phyloP scores from a whole-genome alignment of 805 yeast genomes.

The Candida loeiensis region DNA sequence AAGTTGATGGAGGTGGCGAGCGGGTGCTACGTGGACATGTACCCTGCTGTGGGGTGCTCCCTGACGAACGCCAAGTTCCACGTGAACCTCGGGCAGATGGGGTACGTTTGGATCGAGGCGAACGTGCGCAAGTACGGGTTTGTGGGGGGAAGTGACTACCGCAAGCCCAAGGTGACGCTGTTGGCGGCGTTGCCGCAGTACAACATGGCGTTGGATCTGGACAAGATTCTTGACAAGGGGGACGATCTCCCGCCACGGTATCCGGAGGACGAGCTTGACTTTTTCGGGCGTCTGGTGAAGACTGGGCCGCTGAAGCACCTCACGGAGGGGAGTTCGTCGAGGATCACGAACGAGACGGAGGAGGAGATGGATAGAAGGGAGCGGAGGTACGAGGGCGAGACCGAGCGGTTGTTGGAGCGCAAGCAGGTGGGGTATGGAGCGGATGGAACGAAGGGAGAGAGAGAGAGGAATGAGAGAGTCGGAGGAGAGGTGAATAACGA shows the following conservation, averaged over 20 bases:
- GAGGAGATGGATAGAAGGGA: slow-evolving; percentile 34
- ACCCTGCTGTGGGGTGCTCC: slow-evolving; percentile 53
- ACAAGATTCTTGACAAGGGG: slow-evolving; percentile 63
- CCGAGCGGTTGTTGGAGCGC: slow-evolving; percentile 9
- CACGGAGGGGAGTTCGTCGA: slow-evolving; percentile 9
- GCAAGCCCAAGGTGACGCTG: slow-evolving; percentile 34
- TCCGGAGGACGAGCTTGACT: slow-evolving; percentile 59
- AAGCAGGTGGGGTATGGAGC: slow-evolving; percentile 6
- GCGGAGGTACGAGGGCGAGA: slow-evolving; percentile 26
- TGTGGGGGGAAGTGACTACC: slow-evolving; percentile 44
- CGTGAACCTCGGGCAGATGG: slow-evolving; percentile 43
- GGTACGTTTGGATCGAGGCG: slow-evolving; percentile 48
- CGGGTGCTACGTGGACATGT: slow-evolving; percentile 47
- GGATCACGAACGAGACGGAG: slow-evolving; percentile 30
- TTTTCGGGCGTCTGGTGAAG: slow-evolving; percentile 47
- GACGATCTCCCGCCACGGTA: slow-evolving; percentile 71
- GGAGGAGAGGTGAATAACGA: too few relatives aligned
- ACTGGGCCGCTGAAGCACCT: slow-evolving; percentile 28
- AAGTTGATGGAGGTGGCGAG: slow-evolving; percentile 48
- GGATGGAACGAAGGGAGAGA: neutral
- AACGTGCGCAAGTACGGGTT: slow-evolving; percentile 55
- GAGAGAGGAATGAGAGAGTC: neutral
- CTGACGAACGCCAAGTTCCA: slow-evolving; percentile 41
- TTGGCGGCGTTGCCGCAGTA: slow-evolving; percentile 39
- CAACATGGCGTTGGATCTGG: slow-evolving; percentile 22